phyloP scores from a whole-genome alignment of 257 asterid genomes.

The Nemophila menziesii region DNA sequence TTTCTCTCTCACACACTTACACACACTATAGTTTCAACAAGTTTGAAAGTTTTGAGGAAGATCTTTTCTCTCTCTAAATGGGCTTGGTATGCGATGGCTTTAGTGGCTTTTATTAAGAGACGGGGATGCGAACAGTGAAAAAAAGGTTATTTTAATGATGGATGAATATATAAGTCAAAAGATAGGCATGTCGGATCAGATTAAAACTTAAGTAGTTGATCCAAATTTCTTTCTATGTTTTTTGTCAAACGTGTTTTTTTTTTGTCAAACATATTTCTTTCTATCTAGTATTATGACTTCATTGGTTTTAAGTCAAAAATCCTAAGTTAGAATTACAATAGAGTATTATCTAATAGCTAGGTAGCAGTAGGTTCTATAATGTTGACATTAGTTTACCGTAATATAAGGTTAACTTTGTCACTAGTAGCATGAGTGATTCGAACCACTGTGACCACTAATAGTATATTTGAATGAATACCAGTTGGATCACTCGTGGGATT shows the following conservation, averaged over 20 bases:
- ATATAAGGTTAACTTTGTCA: too few relatives aligned
- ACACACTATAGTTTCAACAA: not conserved
- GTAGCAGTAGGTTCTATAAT: too few relatives aligned
- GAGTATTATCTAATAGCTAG: too few relatives aligned
- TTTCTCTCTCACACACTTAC: slow-evolving; percentile 1
- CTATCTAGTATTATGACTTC: not conserved
- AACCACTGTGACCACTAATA: too few relatives aligned
- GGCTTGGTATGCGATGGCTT: slow-evolving; percentile 13
- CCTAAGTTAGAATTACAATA: slow-evolving; percentile 1
- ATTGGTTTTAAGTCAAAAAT: slow-evolving; percentile 13
- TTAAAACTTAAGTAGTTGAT: slow-evolving; percentile 5
- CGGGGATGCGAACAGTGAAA: slow-evolving; percentile 6
- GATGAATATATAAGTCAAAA: slow-evolving; percentile 29
- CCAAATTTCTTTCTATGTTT: slow-evolving; percentile 13
- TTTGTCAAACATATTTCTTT: too few relatives aligned
- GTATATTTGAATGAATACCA: too few relatives aligned
- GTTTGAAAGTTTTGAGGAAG: not conserved
- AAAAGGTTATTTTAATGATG: slow-evolving; percentile 8
- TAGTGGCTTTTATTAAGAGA: slow-evolving; percentile 20
- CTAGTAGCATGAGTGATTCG: too few relatives aligned
- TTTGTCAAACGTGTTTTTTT: slow-evolving; percentile 1
- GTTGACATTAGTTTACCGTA: too few relatives aligned
- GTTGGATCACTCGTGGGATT: too few relatives aligned
- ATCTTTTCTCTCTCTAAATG: not conserved
- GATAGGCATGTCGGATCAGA: slow-evolving; percentile 17